A percentile compares a stretch with the other conserved stretches of the same genome.
Conservation (phyloP, 169 alveolate genomes). For the Plasmodium fragile region DNA sequence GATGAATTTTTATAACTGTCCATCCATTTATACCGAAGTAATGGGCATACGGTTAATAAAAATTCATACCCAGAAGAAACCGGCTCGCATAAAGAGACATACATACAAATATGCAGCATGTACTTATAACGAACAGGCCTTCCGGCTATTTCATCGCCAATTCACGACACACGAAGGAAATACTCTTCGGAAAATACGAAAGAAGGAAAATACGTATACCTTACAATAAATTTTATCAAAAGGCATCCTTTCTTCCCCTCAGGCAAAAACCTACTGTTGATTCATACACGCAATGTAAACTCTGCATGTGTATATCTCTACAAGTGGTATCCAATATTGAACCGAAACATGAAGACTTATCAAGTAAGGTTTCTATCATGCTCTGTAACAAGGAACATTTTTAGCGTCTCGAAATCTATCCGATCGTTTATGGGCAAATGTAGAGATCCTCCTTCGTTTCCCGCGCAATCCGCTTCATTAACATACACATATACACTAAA, state of each 20-base stretch:
- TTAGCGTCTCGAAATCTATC: constrained; percentile 4
- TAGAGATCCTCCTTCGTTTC: constrained; percentile 12
- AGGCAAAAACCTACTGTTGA: background rate
- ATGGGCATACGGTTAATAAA: background rate
- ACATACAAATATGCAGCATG: background rate
- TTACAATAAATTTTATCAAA: background rate
- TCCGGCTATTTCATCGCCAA: background rate
- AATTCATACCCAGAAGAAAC: background rate
- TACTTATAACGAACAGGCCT: background rate
- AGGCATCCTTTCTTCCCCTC: background rate
- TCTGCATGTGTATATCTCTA: constrained; percentile 3
- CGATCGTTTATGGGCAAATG: constrained; percentile 14
- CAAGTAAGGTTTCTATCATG: constrained; percentile 8
- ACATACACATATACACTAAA: background rate
- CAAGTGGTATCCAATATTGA: constrained; percentile 14
- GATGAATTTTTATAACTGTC: constrained; percentile 1
- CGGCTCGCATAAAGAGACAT: background rate
- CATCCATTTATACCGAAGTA: background rate
- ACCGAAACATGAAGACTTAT: background rate
- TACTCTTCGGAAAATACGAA: background rate
- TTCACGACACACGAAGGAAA: constrained; percentile 10
- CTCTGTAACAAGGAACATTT: constrained; percentile 9
- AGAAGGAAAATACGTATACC: background rate
- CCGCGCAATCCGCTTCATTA: background rate
- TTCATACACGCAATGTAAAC: background rate